Conservation (phyloP, 148 eudicot genomes). For the Pouteria glomerata region DNA sequence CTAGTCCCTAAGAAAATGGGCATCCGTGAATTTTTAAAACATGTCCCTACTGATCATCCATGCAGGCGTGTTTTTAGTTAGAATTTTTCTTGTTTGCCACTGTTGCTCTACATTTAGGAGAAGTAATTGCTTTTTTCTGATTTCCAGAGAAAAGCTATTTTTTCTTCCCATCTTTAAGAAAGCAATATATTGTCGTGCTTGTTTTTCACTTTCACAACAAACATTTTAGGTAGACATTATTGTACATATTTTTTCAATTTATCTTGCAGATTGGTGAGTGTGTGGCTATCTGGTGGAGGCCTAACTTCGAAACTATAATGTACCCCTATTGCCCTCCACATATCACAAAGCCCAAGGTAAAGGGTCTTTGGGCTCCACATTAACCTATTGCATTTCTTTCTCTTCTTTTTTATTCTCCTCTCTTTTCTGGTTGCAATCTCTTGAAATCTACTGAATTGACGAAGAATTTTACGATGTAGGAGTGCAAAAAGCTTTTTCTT, state of each 20-base stretch:
- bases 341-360: conserved; percentile 79
- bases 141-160: no score
- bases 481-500: conserved; percentile 79
- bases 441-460: conserved; percentile 13
- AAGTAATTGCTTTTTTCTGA: no score
- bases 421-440: no score
- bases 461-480: conserved; percentile 40
- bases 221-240: neutral
- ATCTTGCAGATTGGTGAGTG: conserved; percentile 74
- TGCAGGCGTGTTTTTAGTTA: no score
- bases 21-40: neutral
- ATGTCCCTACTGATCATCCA: neutral
- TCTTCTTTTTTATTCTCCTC: no score
- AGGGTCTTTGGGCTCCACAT: neutral
- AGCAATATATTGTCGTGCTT: neutral
- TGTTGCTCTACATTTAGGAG: no score
- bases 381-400: no score
- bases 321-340: conserved; percentile 82
- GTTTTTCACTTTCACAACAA: neutral
- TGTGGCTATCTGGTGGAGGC: conserved; percentile 78
- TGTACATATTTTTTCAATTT: neutral
- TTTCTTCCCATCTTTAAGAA: neutral
- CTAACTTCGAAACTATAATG: conserved; percentile 56
- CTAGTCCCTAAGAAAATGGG: neutral
- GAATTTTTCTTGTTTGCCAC: no score